Evolutionary conservation across 2,329 filamentous ascomycete species (phyloP), one percentile per base, ranked within the genome.

Genomic region (Xylariales sp.): DNA sequence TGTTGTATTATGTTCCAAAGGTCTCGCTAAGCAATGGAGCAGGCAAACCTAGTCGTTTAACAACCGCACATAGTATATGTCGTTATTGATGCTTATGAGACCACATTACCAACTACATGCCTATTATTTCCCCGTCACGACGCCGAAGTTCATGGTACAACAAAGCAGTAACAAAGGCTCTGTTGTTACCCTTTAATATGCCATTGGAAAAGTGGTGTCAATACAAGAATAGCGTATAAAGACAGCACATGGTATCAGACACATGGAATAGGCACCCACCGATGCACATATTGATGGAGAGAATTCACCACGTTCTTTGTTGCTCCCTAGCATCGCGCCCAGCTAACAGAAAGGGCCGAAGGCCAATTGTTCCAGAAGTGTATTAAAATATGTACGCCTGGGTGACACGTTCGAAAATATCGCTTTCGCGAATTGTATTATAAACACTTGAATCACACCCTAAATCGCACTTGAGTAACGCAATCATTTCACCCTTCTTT

Each of bases 61-160:
- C 53, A 39, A 62, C 49, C 60, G 61, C 58, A 61, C 46, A 68
- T 66, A 65, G 54, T 45, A 55, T 49, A 60, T 53, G 54, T 60
- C n/a, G 32, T 63, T 64, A 61, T 64, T 49, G 48, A 60, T 39
- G 48, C 16, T 62, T 52, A 67, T 58, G 60, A 63, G 52, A 58
- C 39, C 36, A 53, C 32, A 34, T 39, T 39, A 63, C 48, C 39
- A 59, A 60, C 12, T 45, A 39, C 1, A 8, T 50, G 23, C 46
- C 50, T 59, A 46, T 41, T 53, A 46, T 46, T 49, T 32, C n/a
- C 34, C 50, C 18, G 41, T 49, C 34, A 39, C 16, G 7, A 30
- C 12, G 18, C 52, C 39, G n/a, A 18, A 3, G 10, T 45, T 23
- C 8, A 41, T 18, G 39, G 30, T 48, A 39, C 30, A 39, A 64